A percentile compares a stretch with the other conserved stretches of the same genome.
phyloP scores from a whole-genome alignment of 345 rosid species.

The Brassica nigra region DNA sequence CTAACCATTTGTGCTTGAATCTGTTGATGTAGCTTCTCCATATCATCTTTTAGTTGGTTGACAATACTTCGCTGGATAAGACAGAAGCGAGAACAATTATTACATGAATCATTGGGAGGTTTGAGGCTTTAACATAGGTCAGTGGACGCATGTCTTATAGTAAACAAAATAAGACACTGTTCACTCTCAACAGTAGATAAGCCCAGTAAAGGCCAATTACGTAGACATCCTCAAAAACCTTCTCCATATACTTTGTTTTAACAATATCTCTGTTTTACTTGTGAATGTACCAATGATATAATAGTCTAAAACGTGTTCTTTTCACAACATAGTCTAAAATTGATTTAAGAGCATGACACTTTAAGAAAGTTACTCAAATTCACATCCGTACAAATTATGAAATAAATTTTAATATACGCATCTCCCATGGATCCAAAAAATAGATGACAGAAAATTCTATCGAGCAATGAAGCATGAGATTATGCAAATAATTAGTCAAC shows the following conservation, averaged over 20 bases:
- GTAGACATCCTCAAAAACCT: constrained; percentile 12
- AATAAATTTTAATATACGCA: constrained; percentile 14
- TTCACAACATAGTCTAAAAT: background rate
- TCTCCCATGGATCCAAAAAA: constrained; percentile 19
- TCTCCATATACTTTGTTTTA: constrained; percentile 1
- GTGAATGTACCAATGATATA: constrained; percentile 21
- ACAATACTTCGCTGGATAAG: constrained; percentile 76
- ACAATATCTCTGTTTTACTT: constrained; percentile 15
- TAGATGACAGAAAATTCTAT: constrained; percentile 15
- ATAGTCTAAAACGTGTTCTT: background rate
- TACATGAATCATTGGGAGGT: constrained; percentile 9
- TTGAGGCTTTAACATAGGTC: background rate
- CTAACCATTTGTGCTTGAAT: constrained; percentile 80
- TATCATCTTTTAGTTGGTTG: constrained; percentile 89
- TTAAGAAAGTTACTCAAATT: background rate
- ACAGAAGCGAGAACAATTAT: constrained; percentile 21
- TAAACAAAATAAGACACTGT: constrained; percentile 6
- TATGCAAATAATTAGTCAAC: constrained; percentile 6
- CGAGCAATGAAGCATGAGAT: constrained; percentile 14
- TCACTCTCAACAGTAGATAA: constrained; percentile 13
- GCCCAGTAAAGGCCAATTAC: constrained; percentile 3
- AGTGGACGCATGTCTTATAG: constrained; percentile 1
- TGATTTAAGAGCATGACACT: constrained; percentile 2
- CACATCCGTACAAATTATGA: constrained; percentile 14
- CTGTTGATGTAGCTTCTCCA: constrained; percentile 80